These are phyloP conservation scores for Lachnellula suecica DNA, from an alignment of 2,329 filamentous ascomycete genomes.

Conservation along the genomic window DNA sequence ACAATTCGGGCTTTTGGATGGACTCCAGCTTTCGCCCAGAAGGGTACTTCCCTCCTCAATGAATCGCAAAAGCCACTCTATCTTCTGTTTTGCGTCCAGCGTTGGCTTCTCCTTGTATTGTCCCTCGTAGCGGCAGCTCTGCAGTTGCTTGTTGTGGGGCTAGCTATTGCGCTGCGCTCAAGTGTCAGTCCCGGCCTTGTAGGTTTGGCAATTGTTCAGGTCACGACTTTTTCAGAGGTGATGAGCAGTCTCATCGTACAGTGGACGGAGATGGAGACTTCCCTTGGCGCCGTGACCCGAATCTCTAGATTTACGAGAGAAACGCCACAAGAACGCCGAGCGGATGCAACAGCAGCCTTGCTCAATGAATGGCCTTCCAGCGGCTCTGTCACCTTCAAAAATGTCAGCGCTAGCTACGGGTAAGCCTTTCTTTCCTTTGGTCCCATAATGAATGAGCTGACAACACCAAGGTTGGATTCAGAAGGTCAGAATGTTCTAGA, in stretches of 20 bases:
- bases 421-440: not conserved
- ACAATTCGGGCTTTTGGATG: conserved; percentile 57
- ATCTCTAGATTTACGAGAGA: conserved; percentile 2
- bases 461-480: not conserved
- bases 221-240: conserved; percentile 14
- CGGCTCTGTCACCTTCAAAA: conserved; percentile 32
- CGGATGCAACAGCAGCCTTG: not conserved
- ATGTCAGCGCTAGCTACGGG: not conserved
- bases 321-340: conserved; percentile 5
- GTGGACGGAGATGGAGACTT: conserved; percentile 21
- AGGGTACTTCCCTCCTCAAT: conserved; percentile 47
- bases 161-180: conserved; percentile 30
- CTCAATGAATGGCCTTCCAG: conserved; percentile 11
- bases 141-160: conserved; percentile 22
- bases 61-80: conserved; percentile 56
- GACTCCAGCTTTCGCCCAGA: conserved; percentile 30
- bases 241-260: conserved; percentile 8
- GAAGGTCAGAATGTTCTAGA: not conserved
- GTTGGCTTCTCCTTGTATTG: conserved; percentile 51
- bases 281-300: conserved; percentile 15
- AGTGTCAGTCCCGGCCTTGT: conserved; percentile 16
- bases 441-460: too few relatives aligned
- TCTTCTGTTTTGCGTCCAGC: conserved; percentile 53
- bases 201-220: conserved; percentile 24
- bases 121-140: conserved; percentile 9